Conservation (phyloP, 352 stramenopile genomes). For the Pythium brachiatum region DNA sequence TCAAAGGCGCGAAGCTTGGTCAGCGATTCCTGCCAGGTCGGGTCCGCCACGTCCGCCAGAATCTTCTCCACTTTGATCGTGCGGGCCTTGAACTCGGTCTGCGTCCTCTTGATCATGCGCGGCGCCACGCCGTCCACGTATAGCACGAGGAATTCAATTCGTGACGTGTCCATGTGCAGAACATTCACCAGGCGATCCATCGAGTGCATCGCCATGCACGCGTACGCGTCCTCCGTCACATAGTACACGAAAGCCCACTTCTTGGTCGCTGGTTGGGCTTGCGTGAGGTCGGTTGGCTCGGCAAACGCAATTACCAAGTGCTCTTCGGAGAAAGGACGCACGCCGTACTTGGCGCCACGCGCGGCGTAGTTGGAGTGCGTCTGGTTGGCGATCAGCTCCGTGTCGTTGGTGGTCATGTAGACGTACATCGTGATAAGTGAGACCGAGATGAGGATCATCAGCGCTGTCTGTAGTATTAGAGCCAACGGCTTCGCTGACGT, state of each 20-base stretch:
- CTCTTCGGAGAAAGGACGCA: conserved; percentile 17
- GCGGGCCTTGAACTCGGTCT: neutral
- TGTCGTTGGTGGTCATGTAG: neutral
- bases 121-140: conserved; percentile 5
- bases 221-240: conserved; percentile 16
- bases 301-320: conserved; percentile 13
- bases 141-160: conserved; percentile 20
- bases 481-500: neutral
- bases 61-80: conserved; percentile 12
- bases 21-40: conserved; percentile 20
- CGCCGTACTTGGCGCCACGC: conserved; percentile 3
- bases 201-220: conserved; percentile 15
- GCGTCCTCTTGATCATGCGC: neutral
- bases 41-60: conserved; percentile 7
- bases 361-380: conserved; percentile 9
- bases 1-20: conserved; percentile 21
- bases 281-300: conserved; percentile 8
- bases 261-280: neutral
- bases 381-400: conserved; percentile 6
- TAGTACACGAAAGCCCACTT: conserved; percentile 23
- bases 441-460: conserved; percentile 12
- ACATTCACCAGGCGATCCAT: conserved; percentile 16
- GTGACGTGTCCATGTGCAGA: conserved; percentile 17
- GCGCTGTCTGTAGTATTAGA: neutral
- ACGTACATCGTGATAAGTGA: conserved; percentile 11